Conservation (phyloP, 495 filamentous ascomycete species). For the Penicillium daleae region DNA sequence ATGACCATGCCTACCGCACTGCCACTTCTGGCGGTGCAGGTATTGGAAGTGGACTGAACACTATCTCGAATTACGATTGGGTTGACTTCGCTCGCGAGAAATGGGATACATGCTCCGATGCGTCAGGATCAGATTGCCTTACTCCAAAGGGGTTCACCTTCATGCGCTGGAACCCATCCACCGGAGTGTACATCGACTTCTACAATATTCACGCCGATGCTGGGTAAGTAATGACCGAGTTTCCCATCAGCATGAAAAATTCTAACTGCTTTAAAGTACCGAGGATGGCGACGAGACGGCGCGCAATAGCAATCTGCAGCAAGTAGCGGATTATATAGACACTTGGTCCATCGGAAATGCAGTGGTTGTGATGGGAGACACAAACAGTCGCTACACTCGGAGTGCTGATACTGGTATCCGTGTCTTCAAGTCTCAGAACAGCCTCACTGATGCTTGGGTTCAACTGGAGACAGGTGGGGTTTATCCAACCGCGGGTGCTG, state of each 20-base stretch:
- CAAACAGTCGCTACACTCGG: conserved; percentile 61
- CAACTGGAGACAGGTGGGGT: conserved; percentile 48
- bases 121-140: conserved; percentile 58
- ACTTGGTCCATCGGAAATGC: conserved; percentile 57
- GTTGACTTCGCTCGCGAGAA: conserved; percentile 57
- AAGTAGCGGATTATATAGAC: conserved; percentile 58
- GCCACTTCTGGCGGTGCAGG: conserved; percentile 62
- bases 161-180: conserved; percentile 54
- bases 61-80: conserved; percentile 58
- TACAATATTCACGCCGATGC: conserved; percentile 69
- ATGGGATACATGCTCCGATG: conserved; percentile 60
- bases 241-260: neutral
- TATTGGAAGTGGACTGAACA: conserved; percentile 65
- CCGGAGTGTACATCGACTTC: conserved; percentile 56
- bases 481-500: conserved; percentile 45
- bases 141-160: conserved; percentile 69
- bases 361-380: conserved; percentile 62
- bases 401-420: conserved; percentile 51
- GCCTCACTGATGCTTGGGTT: conserved; percentile 58
- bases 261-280: conserved; percentile 22
- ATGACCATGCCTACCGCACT: conserved; percentile 60
- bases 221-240: conserved; percentile 35
- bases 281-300: conserved; percentile 51
- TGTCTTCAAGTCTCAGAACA: conserved; percentile 47
- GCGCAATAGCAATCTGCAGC: conserved; percentile 56